A percentile compares a stretch with the other conserved stretches of the same genome.
Conservation (phyloP, 1,139 yeast genomes). For the Sugiyamaella xylanicola region DNA sequence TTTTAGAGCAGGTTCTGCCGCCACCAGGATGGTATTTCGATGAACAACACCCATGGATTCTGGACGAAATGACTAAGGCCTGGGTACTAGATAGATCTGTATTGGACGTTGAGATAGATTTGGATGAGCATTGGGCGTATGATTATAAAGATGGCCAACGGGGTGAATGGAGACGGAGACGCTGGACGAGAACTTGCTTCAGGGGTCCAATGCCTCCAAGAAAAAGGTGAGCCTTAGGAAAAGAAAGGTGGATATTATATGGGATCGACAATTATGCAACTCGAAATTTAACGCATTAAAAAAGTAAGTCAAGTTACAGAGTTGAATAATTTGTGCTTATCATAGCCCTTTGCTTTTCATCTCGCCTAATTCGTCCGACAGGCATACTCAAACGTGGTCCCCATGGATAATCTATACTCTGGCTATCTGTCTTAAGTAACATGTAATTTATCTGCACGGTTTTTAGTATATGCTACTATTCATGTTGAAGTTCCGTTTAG, state of each 20-base stretch:
- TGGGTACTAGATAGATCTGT: constrained; percentile 59
- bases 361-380: no score
- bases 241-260: background rate
- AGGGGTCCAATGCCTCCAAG: constrained; percentile 27
- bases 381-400: no score
- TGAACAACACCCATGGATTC: constrained; percentile 65
- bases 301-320: no score
- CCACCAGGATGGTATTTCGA: constrained; percentile 75
- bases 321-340: background rate
- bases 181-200: constrained; percentile 43
- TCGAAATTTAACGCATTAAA: no score
- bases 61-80: constrained; percentile 54
- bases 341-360: no score
- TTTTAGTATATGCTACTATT: no score
- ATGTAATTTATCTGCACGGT: no score
- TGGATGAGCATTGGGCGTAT: constrained; percentile 50
- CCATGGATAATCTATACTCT: no score
- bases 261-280: background rate
- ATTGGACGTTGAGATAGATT: constrained; percentile 39
- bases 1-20: constrained; percentile 59
- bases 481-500: no score
- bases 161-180: constrained; percentile 47
- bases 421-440: no score
- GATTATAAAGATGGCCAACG: constrained; percentile 45
- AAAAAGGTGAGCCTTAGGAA: background rate